phyloP scores from a whole-genome alignment of 768 basidiomycete species.

The Mycena amicta region DNA sequence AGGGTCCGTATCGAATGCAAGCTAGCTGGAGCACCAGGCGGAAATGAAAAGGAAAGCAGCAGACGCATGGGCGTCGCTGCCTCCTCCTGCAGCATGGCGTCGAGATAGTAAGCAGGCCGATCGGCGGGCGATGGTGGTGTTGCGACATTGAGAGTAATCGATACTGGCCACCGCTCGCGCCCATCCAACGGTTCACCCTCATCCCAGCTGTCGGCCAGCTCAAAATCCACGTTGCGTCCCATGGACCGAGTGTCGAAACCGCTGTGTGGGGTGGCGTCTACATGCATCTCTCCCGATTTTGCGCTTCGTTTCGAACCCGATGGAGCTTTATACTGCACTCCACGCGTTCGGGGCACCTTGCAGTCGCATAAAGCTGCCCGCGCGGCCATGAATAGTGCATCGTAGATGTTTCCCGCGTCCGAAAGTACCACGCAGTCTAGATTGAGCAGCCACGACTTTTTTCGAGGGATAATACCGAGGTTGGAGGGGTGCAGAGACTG shows the following conservation, averaged over 20 bases:
- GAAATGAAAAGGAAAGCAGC: slow-evolving; percentile 67
- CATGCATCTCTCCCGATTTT: slow-evolving; percentile 53
- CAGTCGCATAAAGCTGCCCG: slow-evolving; percentile 82
- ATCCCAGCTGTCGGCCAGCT: slow-evolving; percentile 87
- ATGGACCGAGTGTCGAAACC: slow-evolving; percentile 61
- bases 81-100: slow-evolving; percentile 75
- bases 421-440: slow-evolving; percentile 76
- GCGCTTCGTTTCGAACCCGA: slow-evolving; percentile 22
- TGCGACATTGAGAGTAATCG: slow-evolving; percentile 78
- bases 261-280: slow-evolving; percentile 51
- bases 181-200: slow-evolving; percentile 71
- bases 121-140: slow-evolving; percentile 29
- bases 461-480: slow-evolving; percentile 57
- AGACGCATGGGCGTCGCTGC: slow-evolving; percentile 63
- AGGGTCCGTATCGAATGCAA: slow-evolving; percentile 68
- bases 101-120: slow-evolving; percentile 73
- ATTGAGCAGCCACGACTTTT: slow-evolving; percentile 76
- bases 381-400: slow-evolving; percentile 78
- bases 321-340: slow-evolving; percentile 65
- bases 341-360: slow-evolving; percentile 72
- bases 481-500: slow-evolving; percentile 67
- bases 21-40: slow-evolving; percentile 35
- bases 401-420: slow-evolving; percentile 75
- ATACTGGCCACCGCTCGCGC: slow-evolving; percentile 72
- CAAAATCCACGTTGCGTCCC: slow-evolving; percentile 71